A percentile compares a stretch with the other conserved stretches of the same genome.
Conservation (phyloP, 2,329 filamentous ascomycete genomes). For the Exophiala phaeomuriformis region DNA sequence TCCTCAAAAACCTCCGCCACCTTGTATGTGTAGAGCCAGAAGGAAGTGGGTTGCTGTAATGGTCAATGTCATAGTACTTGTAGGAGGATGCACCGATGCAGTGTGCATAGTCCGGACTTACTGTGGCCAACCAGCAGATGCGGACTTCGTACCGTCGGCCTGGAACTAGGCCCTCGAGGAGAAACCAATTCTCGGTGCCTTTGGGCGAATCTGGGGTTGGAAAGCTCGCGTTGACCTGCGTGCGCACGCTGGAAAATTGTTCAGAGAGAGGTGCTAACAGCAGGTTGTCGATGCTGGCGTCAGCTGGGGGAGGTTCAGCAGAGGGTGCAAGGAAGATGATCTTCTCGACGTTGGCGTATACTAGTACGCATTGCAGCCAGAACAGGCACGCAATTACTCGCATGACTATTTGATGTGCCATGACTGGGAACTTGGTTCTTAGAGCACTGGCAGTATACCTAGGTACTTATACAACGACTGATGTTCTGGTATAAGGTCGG, state of each 20-base stretch:
- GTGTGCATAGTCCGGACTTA: constrained; percentile 41
- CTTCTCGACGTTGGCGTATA: constrained; percentile 77
- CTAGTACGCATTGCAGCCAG: constrained; percentile 2
- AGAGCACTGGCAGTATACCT: no score
- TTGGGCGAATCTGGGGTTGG: constrained; percentile 47
- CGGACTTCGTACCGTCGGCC: constrained; percentile 81
- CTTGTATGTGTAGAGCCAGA: constrained; percentile 60
- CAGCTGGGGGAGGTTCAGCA: constrained; percentile 49
- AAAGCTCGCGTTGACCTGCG: constrained; percentile 61
- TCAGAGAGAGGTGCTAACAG: constrained; percentile 60
- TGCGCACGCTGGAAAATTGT: constrained; percentile 50
- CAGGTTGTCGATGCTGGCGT: constrained; percentile 53
- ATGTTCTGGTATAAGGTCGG: no score
- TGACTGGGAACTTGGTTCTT: no score
- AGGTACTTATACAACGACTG: no score
- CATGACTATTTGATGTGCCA: no score
- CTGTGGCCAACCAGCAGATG: constrained; percentile 87
- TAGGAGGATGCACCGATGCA: neutral
- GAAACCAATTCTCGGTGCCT: constrained; percentile 67
- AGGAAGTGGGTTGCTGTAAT: constrained; percentile 73
- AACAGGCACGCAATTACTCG: neutral
- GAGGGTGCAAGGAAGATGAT: constrained; percentile 72
- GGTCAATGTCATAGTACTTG: constrained; percentile 1
- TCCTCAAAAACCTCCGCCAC: constrained; percentile 55
- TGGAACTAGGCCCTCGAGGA: constrained; percentile 62